Evolutionary conservation across 192 early-diverging fungal species (phyloP).

Genomic region (Coemansia sp.): DNA sequence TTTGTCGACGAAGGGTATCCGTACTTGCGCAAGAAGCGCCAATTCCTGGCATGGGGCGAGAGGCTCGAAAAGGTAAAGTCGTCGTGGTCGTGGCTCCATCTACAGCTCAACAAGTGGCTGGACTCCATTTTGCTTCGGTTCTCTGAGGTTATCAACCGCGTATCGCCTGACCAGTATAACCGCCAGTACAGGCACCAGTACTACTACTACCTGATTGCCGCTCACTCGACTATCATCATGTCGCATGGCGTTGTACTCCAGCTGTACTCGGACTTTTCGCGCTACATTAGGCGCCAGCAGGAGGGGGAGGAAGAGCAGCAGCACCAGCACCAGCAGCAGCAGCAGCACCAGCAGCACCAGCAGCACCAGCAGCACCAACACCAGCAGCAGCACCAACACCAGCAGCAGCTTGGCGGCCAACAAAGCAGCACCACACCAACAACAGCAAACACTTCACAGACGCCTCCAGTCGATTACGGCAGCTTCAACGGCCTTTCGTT

Average conservation of each 20-base stretch:
- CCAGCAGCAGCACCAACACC: background rate
- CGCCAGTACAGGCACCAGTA: constrained; percentile 56
- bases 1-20: constrained; percentile 52
- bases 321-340: background rate
- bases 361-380: background rate
- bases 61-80: constrained; percentile 51
- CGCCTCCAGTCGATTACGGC: constrained; percentile 16
- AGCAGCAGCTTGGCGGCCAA: background rate
- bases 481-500: constrained; percentile 15
- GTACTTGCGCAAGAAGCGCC: constrained; percentile 34
- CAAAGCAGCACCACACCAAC: too few relatives aligned
- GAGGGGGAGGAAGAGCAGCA: constrained; percentile 7
- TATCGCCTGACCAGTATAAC: constrained; percentile 46
- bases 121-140: constrained; percentile 52
- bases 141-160: constrained; percentile 48
- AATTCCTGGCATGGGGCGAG: constrained; percentile 38
- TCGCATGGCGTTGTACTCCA: constrained; percentile 53
- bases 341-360: background rate
- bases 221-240: constrained; percentile 57
- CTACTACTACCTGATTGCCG: constrained; percentile 56
- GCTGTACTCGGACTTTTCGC: constrained; percentile 43
- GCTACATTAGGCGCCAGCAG: constrained; percentile 38
- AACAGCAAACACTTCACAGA: constrained; percentile 3
- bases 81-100: constrained; percentile 54
- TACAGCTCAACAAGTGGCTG: constrained; percentile 58